Conservation (phyloP, 2,329 filamentous ascomycete species). For the Biscogniauxia sp. region DNA sequence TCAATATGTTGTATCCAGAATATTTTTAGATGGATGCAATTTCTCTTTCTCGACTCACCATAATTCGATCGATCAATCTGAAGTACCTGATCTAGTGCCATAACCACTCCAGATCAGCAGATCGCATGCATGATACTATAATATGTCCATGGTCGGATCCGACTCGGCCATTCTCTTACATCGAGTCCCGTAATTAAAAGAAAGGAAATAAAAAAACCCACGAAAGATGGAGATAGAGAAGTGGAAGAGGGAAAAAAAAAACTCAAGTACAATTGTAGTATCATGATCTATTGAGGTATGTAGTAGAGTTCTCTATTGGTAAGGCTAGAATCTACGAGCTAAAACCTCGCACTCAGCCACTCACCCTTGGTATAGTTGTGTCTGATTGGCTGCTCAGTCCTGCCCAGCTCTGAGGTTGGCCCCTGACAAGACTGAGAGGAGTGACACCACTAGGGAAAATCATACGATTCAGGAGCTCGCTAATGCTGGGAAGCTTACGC, state of each 20-base stretch:
- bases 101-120: neutral
- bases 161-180: neutral
- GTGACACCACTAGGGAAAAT: neutral
- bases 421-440: neutral
- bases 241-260: neutral
- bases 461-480: neutral
- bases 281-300: neutral
- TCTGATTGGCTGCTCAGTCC: neutral
- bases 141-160: neutral
- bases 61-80: neutral
- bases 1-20: too few relatives aligned
- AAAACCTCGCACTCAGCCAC: too few relatives aligned
- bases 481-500: neutral
- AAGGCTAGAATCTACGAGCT: neutral
- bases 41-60: neutral
- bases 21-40: too few relatives aligned
- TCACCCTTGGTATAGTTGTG: neutral
- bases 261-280: neutral
- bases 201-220: neutral
- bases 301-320: too few relatives aligned
- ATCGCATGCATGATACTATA: neutral
- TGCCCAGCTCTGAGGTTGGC: neutral
- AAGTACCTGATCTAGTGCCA: neutral
- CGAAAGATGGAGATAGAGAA: too few relatives aligned
- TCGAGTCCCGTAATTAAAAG: neutral